A percentile compares a stretch with the other conserved stretches of the same genome.
Conservation (phyloP, 1,284 basidiomycete genomes). For the Pseudozyma hubeiensis region DNA sequence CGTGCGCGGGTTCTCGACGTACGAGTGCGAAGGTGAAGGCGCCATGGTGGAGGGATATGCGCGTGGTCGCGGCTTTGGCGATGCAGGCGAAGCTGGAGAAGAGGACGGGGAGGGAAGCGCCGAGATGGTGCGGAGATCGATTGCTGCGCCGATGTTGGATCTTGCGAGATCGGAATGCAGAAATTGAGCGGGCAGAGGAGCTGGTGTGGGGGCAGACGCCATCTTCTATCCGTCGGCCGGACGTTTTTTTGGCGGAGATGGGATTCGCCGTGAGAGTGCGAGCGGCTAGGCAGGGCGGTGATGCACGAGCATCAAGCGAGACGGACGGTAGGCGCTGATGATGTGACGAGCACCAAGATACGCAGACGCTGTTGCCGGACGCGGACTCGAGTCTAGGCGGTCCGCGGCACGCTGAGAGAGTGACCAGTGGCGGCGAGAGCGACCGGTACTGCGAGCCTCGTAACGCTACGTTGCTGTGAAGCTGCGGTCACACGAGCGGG, state of each 20-base stretch:
- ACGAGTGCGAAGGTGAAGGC: constrained; percentile 25
- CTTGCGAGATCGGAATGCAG: constrained; percentile 24
- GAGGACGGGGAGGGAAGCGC: constrained; percentile 10
- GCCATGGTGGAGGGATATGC: constrained; percentile 24
- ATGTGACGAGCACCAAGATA: too few species aligned
- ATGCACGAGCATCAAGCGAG: too few species aligned
- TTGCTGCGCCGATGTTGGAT: constrained; percentile 17
- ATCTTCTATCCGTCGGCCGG: constrained; percentile 40
- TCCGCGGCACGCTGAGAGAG: too few species aligned
- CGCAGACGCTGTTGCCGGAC: too few species aligned
- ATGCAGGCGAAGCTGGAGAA: constrained; percentile 1
- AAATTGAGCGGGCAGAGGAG: constrained; percentile 20
- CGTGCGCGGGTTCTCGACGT: constrained; percentile 18
- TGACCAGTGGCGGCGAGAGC: too few species aligned
- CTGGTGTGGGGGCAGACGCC: constrained; percentile 35
- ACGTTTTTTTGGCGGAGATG: neutral
- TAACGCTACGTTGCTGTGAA: neutral
- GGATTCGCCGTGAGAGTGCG: too few species aligned
- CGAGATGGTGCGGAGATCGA: constrained; percentile 34
- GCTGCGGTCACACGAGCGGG: too few species aligned
- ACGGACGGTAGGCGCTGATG: too few species aligned
- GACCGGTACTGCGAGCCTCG: too few species aligned
- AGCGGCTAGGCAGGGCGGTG: too few species aligned
- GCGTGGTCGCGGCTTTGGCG: constrained; percentile 13
- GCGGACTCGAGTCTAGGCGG: too few species aligned